Conservation (phyloP, 2,329 filamentous ascomycete genomes). For the Monosporascus cannonballus region DNA sequence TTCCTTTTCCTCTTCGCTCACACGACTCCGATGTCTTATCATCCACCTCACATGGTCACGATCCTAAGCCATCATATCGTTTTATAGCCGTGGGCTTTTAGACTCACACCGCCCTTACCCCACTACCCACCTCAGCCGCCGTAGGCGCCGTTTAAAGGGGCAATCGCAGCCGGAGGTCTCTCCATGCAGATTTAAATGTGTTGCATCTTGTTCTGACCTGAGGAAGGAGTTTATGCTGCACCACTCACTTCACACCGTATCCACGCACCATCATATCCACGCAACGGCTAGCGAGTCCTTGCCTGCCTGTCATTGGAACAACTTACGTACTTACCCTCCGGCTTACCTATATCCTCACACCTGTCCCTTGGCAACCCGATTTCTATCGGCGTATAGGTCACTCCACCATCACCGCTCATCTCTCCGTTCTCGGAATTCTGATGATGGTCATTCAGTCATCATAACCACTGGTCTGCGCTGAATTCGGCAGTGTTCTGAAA, state of each 20-base stretch:
- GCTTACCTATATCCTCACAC: too few relatives aligned
- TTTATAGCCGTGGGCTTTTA: background rate
- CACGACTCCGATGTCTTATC: conserved; percentile 12
- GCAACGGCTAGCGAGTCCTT: too few relatives aligned
- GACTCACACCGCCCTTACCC: background rate
- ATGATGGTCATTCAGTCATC: background rate
- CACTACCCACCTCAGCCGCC: background rate
- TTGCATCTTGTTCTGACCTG: too few relatives aligned
- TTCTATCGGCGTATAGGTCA: too few relatives aligned
- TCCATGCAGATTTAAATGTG: too few relatives aligned
- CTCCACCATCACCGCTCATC: too few relatives aligned
- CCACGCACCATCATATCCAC: too few relatives aligned
- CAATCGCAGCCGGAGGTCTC: background rate
- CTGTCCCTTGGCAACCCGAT: too few relatives aligned
- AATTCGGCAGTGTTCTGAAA: conserved; percentile 5
- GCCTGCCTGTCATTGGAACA: too few relatives aligned
- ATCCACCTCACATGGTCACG: conserved; percentile 10
- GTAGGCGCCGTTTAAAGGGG: background rate
- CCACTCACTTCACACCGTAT: too few relatives aligned
- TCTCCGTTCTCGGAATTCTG: background rate
- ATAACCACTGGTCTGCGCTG: background rate
- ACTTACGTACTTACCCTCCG: too few relatives aligned
- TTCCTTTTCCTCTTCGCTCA: conserved; percentile 13
- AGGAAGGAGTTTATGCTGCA: too few relatives aligned
- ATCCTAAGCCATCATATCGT: background rate